phyloP scores from a whole-genome alignment of 768 basidiomycete species.

The Panaeolus cyanescens region DNA sequence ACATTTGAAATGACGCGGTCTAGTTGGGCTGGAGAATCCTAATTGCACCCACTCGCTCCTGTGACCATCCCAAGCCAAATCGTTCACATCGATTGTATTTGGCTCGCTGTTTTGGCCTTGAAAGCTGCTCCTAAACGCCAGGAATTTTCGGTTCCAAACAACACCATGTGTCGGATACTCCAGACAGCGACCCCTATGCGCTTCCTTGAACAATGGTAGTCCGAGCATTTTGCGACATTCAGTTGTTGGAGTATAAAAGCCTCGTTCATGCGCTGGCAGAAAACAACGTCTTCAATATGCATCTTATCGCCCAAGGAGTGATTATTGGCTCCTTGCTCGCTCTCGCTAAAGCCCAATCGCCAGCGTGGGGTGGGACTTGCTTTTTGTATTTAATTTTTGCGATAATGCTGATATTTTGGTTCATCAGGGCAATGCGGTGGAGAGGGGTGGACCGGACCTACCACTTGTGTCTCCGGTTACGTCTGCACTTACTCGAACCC shows the following conservation, averaged over 20 bases:
- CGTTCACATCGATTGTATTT: not conserved
- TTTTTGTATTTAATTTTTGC: not conserved
- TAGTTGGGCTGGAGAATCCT: not conserved
- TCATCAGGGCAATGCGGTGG: constrained; percentile 43
- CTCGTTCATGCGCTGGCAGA: no score
- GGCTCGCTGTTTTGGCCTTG: not conserved
- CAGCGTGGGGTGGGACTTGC: not conserved
- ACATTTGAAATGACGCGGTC: not conserved
- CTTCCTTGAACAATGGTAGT: not conserved
- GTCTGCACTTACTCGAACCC: constrained; percentile 44
- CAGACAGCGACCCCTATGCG: not conserved
- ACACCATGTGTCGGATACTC: not conserved
- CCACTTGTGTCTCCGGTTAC: constrained; percentile 48
- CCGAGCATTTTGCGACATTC: not conserved
- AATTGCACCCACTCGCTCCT: not conserved
- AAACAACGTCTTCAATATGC: not conserved
- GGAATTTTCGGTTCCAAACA: not conserved
- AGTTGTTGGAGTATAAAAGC: not conserved
- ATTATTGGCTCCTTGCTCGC: not conserved
- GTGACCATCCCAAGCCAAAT: not conserved
- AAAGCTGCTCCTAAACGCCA: not conserved
- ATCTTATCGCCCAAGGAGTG: not conserved
- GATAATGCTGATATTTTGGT: not conserved
- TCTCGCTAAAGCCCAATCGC: not conserved
- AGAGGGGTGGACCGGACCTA: constrained; percentile 52